Base-by-base conservation (phyloP, 345 rosid genomes). In the Hibiscus trionum region DNA sequence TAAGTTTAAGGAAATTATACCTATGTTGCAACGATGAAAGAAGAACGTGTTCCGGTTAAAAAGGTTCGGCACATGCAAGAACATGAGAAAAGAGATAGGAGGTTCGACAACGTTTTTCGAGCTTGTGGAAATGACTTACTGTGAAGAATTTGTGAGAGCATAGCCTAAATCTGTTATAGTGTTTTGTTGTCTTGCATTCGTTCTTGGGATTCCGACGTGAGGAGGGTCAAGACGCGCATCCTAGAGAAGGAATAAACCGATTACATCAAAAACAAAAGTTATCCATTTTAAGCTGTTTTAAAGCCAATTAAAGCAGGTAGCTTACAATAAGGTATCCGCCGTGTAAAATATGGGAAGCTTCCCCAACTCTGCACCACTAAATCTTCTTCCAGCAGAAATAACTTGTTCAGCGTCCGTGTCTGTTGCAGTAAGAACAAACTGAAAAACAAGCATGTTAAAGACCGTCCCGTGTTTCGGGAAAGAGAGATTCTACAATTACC, bases 401-500 rank as follows among this genome's bases (percentile, higher is more conserved):
- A 78, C 58, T 17, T 86, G 87, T 69, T 90, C 94, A 60, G 89
- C 84, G n/a, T 76, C 77, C 12, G 97, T 88, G 77, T 82, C 82
- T 17, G 97, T 87, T 72, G 99, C 98, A 33, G 99, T 80, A 77
- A 92, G 83, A 73, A 95, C 98, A 83, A 92, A 92, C 99, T 95
- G 81, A 81, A 77, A 61, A 58, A 82, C 24, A 67, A 33, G 52
- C 66, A 37, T 55, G 71, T 82, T 27, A 66, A 84, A 62, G 11
- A 76, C 16, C 63, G n/a, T 61, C 56, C 8, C 12, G 5, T 42
- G 46, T 9, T 42, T 9, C 3, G 47, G 67, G 11, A 69, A 63
- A 72, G 37, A 5, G 0, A 57, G 44, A 59, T 12, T 63, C n/a
- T 31, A 37, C 27, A 24, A 56, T 37, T 47, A 60, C 4, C 21